These are phyloP conservation scores for Neopestalotiopsis clavispora DNA, from an alignment of 2,329 filamentous ascomycete species.

Conservation along the genomic window DNA sequence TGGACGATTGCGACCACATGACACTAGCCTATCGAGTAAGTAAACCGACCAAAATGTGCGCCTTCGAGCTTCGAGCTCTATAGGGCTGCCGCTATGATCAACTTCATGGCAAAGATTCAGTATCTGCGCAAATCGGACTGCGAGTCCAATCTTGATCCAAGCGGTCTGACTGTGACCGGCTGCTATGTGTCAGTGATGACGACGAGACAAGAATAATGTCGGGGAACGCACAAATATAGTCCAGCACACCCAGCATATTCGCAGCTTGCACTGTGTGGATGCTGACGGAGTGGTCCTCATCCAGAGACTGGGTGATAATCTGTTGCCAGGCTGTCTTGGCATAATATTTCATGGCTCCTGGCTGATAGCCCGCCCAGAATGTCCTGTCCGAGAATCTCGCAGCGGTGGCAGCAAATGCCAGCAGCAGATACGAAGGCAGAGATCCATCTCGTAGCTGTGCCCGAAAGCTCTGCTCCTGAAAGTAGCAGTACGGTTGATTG, in stretches of 20 bases:
- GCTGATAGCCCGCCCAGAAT: not conserved
- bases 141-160: not conserved
- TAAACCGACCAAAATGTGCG: not conserved
- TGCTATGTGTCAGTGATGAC: not conserved
- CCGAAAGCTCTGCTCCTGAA: not conserved
- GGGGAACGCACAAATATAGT: not conserved
- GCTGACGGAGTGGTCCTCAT: not conserved
- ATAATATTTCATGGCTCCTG: not conserved
- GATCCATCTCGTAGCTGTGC: not conserved
- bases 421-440: not conserved
- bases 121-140: constrained; percentile 1
- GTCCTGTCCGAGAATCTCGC: not conserved
- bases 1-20: not conserved
- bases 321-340: not conserved
- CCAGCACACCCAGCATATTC: not conserved
- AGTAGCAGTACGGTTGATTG: not conserved
- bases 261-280: not conserved
- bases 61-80: not conserved
- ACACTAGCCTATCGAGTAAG: not conserved
- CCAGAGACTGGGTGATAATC: not conserved
- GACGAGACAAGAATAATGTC: not conserved
- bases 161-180: not conserved
- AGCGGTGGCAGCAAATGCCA: not conserved
- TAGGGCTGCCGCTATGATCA: not conserved
- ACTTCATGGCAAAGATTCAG: not conserved